Percentiles rank a stretch among this genome's conserved stretches.
Evolutionary conservation across 371 early-diverging fungal genomes (phyloP).

Genomic region (Syncephalastrum monosporum): DNA sequence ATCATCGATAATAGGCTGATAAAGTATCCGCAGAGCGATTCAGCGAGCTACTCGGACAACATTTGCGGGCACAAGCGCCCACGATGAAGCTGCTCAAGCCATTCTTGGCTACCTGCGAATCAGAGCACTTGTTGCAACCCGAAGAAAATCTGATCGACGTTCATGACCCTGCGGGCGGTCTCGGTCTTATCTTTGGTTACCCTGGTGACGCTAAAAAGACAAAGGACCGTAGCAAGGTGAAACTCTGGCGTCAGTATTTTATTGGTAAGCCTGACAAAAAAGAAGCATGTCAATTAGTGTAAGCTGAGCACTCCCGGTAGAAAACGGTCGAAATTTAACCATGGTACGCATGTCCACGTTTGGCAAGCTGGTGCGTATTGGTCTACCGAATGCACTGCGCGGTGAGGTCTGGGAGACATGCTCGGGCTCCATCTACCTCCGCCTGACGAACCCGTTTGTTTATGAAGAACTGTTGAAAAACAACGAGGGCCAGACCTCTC

Average conservation of each 20-base stretch:
- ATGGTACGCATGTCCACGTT: slow-evolving; percentile 80
- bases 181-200: slow-evolving; percentile 87
- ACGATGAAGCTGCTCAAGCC: slow-evolving; percentile 74
- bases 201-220: slow-evolving; percentile 76
- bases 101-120: slow-evolving; percentile 75
- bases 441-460: slow-evolving; percentile 83
- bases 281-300: background rate
- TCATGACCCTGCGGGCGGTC: slow-evolving; percentile 56
- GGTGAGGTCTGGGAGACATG: slow-evolving; percentile 97
- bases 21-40: slow-evolving; percentile 54
- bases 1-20: slow-evolving; percentile 27
- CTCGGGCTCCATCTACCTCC: slow-evolving; percentile 85
- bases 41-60: slow-evolving; percentile 48
- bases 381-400: slow-evolving; percentile 87
- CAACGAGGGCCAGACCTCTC: slow-evolving; percentile 60
- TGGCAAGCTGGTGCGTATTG: slow-evolving; percentile 88
- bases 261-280: slow-evolving; percentile 33
- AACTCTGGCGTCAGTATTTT: slow-evolving; percentile 80
- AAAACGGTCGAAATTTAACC: slow-evolving; percentile 90
- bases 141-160: slow-evolving; percentile 47
- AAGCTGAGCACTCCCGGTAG: slow-evolving; percentile 37
- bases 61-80: slow-evolving; percentile 56
- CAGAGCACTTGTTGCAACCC: slow-evolving; percentile 65
- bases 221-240: slow-evolving; percentile 76
- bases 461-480: slow-evolving; percentile 77